Evolutionary conservation across 148 eudicot genomes (phyloP), one percentile per base, ranked within the genome.

Genomic region (Rhododendron kiyosumense): DNA sequence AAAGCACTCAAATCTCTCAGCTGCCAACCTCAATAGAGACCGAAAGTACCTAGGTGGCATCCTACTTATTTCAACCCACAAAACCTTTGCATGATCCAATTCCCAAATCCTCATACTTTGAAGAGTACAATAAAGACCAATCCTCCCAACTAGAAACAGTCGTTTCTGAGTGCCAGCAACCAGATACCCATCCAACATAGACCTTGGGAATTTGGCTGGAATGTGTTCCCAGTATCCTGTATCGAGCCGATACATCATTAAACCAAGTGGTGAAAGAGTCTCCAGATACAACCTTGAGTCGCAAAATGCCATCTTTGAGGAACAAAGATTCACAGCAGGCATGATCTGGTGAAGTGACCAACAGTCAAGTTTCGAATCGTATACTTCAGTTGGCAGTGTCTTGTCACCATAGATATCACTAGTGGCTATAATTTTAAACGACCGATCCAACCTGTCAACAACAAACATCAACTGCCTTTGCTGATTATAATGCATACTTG

Each of bases 31-130:
- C 88, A 96, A 85, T 61, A 96, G 93, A 80, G 97, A 92, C 85
- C 97, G 88, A 76, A 95, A 94, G 89, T 92, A 93, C 90, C 89
- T 95, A 28, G 95, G 92, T 73, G 99, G 99, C 99, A 96, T 96
- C 90, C 96, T 90, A 84, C 95, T 93, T 61, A 96, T 89, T 92
- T 96, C 99, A 82, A 91, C 91, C 99, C 99, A 96, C 28, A 88
- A 89, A 74, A 89, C 69, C 88, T 94, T 96, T 24, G 88, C 84
- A 87, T 94, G 99, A 92, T 96, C 99, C 83, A 96, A 88, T 88
- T 96, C 99, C 99, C 99, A 96, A 78, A 96, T 96, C 89, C 93
- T 95, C 99, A 95, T 96, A 82, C 98, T 92, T 78, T 96, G 99
- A 49, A 94, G 92, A 74, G 97, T 95, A 88, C 99, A 93, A 81